These are phyloP conservation scores for Leishmania amazonensis DNA, from an alignment of 208 protist species.

Conservation along the genomic window DNA sequence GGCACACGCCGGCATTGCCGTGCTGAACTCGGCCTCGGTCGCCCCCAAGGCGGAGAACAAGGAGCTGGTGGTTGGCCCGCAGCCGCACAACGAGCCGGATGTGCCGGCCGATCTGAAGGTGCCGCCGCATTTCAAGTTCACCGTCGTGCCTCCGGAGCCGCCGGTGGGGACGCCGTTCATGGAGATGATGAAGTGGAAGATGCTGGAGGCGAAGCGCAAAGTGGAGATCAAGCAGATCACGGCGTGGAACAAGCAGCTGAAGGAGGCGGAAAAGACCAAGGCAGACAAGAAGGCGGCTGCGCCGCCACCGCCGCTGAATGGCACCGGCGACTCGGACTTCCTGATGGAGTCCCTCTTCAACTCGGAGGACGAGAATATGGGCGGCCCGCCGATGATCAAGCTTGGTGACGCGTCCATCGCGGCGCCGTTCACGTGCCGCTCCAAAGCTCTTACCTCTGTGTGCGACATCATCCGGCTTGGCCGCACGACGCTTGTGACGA, in stretches of 20 bases:
- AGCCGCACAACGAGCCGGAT: constrained; percentile 89
- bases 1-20: constrained; percentile 97
- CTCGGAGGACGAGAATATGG: constrained; percentile 60
- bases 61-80: constrained; percentile 43
- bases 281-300: constrained; percentile 52
- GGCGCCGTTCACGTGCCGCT: constrained; percentile 93
- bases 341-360: constrained; percentile 92
- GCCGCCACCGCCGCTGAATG: constrained; percentile 31
- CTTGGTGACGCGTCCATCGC: constrained; percentile 95
- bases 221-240: constrained; percentile 80
- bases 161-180: constrained; percentile 65
- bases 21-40: constrained; percentile 91
- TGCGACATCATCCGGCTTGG: constrained; percentile 97
- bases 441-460: constrained; percentile 85
- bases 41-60: constrained; percentile 33
- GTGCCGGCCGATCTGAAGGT: constrained; percentile 75
- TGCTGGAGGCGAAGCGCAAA: constrained; percentile 83
- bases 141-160: constrained; percentile 70
- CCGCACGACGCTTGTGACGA: constrained; percentile 97
- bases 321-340: constrained; percentile 64
- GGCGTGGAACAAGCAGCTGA: constrained; percentile 81
- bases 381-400: constrained; percentile 90
- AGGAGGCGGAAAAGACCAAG: constrained; percentile 58
- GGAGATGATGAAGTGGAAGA: constrained; percentile 77
- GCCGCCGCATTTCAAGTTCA: constrained; percentile 86